Percentiles rank a stretch among this genome's conserved stretches.
Conservation (phyloP, 768 basidiomycete genomes). For the Thelephora ganbajun region DNA sequence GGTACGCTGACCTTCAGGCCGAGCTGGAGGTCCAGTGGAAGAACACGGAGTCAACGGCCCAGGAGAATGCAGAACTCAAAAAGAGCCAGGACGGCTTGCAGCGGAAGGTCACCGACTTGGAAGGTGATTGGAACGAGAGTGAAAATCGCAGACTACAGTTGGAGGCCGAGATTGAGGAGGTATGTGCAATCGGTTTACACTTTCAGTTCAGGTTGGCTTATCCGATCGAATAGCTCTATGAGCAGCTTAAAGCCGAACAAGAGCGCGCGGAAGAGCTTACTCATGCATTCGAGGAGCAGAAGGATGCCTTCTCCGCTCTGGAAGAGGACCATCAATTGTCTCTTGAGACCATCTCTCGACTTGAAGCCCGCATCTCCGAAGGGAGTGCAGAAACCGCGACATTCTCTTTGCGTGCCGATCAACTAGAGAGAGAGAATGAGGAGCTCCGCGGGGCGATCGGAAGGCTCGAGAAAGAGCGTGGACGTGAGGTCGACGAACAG, state of each 20-base stretch:
- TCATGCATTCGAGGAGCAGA: slow-evolving; percentile 35
- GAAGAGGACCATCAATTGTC: slow-evolving; percentile 44
- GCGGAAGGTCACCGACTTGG: slow-evolving; percentile 29
- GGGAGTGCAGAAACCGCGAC: slow-evolving; percentile 42
- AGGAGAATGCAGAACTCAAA: slow-evolving; percentile 21
- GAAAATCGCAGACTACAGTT: slow-evolving; percentile 43
- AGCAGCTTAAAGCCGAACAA: slow-evolving; percentile 38
- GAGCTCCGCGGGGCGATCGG: slow-evolving; percentile 40
- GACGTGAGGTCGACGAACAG: slow-evolving; percentile 35
- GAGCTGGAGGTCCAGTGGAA: slow-evolving; percentile 67
- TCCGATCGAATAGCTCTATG: slow-evolving; percentile 28
- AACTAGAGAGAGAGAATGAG: slow-evolving; percentile 39
- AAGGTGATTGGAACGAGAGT: slow-evolving; percentile 39
- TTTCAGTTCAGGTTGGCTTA: not conserved
- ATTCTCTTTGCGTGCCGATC: slow-evolving; percentile 30
- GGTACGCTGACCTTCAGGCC: slow-evolving; percentile 29
- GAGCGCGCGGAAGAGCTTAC: slow-evolving; percentile 35
- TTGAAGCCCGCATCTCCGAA: slow-evolving; percentile 41
- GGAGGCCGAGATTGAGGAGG: slow-evolving; percentile 39
- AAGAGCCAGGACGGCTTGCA: slow-evolving; percentile 28
- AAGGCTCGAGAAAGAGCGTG: slow-evolving; percentile 39
- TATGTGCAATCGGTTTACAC: slow-evolving; percentile 28
- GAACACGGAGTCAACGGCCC: slow-evolving; percentile 41
- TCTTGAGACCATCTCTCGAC: slow-evolving; percentile 34
- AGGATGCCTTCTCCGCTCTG: slow-evolving; percentile 34